These are phyloP conservation scores for Penicillium silybi DNA, from an alignment of 495 filamentous ascomycete genomes.

Conservation along the genomic window DNA sequence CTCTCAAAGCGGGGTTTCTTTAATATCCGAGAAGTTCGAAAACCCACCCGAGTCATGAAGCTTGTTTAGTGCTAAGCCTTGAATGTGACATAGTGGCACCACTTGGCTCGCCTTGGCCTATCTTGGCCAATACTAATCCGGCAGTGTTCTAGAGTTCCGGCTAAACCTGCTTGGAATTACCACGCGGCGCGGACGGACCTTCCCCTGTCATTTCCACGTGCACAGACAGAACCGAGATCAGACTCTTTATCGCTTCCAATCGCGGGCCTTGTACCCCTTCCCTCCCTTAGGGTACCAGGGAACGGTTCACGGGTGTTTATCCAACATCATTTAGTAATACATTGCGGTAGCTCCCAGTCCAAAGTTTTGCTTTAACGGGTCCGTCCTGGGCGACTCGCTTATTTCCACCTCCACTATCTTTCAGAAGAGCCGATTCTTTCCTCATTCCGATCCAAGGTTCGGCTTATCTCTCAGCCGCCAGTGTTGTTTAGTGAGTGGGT, in stretches of 20 bases:
- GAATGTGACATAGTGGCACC: background rate
- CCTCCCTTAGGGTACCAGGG: background rate
- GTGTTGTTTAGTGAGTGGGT: too few relatives aligned
- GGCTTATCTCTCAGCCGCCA: background rate
- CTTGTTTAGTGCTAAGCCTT: background rate
- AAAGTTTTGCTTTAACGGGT: background rate
- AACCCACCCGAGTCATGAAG: background rate
- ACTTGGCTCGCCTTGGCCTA: background rate
- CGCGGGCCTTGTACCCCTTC: background rate
- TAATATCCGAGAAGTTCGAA: background rate
- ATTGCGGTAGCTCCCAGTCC: background rate
- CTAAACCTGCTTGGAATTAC: background rate
- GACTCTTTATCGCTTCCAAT: too few relatives aligned
- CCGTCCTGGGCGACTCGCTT: background rate
- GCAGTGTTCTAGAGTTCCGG: too few relatives aligned
- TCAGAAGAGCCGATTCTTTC: background rate
- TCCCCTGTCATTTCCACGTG: background rate
- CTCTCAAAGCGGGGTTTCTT: background rate
- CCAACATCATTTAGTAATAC: background rate
- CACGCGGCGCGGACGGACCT: background rate
- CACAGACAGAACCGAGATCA: background rate
- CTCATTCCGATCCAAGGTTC: background rate
- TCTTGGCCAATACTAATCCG: background rate
- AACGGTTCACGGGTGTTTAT: background rate
- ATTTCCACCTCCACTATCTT: background rate